These are phyloP conservation scores for Thielaviopsis ethacetica DNA, from an alignment of 2,329 filamentous ascomycete species.

Conservation along the genomic window DNA sequence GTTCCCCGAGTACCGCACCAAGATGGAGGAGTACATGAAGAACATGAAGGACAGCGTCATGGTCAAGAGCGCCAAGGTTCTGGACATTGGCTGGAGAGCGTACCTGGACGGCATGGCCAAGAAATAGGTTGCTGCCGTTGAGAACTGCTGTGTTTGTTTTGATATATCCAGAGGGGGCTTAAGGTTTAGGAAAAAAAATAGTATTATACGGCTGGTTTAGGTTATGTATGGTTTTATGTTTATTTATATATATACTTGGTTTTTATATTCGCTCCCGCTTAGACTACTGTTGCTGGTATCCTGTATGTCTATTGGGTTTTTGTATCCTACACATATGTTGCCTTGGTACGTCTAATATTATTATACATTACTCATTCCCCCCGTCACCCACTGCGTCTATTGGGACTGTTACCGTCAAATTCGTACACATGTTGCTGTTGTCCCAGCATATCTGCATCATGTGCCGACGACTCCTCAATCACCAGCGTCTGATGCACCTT, in stretches of 20 bases:
- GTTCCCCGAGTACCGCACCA: conserved; percentile 37
- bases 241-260: not conserved
- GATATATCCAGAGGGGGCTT: not conserved
- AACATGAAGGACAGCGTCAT: conserved; percentile 48
- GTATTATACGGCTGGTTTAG: too few species aligned
- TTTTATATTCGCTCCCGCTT: not conserved
- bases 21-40: conserved; percentile 44
- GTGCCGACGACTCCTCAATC: conserved; percentile 2
- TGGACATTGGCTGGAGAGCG: conserved; percentile 36
- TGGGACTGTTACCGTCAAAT: not conserved
- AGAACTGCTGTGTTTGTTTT: not conserved
- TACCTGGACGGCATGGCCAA: conserved; percentile 29
- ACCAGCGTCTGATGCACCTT: conserved; percentile 7
- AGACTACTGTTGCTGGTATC: too few species aligned
- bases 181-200: not conserved
- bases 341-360: not conserved
- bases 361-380: not conserved
- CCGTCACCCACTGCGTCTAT: not conserved
- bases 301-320: too few species aligned
- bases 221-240: not conserved
- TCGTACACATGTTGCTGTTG: not conserved
- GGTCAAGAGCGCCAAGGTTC: conserved; percentile 41
- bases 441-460: not conserved
- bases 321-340: not conserved
- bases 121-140: conserved; percentile 13